phyloP scores from a whole-genome alignment of 371 early-diverging fungal species.

The Parasitella parasitica region DNA sequence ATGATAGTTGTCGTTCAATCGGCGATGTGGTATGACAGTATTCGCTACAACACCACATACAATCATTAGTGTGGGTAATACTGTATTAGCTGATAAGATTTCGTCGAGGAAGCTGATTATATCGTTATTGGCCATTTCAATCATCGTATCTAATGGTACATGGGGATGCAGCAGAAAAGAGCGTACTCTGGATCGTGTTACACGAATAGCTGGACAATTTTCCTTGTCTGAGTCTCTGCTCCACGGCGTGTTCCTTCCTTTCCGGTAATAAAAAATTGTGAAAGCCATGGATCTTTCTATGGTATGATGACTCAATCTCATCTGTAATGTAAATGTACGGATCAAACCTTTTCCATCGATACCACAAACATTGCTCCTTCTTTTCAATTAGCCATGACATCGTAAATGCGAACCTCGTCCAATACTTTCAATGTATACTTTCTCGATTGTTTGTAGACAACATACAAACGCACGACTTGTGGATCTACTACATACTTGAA shows the following conservation, averaged over 20 bases:
- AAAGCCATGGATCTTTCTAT: neutral
- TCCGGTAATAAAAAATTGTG: neutral
- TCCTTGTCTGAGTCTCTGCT: neutral
- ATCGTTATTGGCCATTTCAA: neutral
- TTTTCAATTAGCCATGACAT: no score
- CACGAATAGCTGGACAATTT: neutral
- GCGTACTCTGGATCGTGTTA: neutral
- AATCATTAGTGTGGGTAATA: neutral
- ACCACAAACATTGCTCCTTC: neutral
- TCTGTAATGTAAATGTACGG: no score
- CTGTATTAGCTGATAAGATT: neutral
- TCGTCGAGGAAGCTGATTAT: neutral
- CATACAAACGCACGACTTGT: no score
- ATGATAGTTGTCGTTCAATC: neutral
- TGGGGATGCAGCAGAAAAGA: neutral
- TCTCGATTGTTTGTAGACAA: neutral
- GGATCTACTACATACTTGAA: no score
- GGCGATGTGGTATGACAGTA: neutral
- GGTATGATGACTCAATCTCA: no score
- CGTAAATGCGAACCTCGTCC: no score
- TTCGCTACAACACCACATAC: neutral
- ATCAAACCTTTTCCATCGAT: neutral
- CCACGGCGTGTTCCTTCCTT: neutral
- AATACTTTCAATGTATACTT: no score
- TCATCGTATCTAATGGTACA: neutral